Evolutionary conservation across 2,329 filamentous ascomycete genomes (phyloP), one percentile per base, ranked within the genome.

Genomic region (Grosmannia huntii): DNA sequence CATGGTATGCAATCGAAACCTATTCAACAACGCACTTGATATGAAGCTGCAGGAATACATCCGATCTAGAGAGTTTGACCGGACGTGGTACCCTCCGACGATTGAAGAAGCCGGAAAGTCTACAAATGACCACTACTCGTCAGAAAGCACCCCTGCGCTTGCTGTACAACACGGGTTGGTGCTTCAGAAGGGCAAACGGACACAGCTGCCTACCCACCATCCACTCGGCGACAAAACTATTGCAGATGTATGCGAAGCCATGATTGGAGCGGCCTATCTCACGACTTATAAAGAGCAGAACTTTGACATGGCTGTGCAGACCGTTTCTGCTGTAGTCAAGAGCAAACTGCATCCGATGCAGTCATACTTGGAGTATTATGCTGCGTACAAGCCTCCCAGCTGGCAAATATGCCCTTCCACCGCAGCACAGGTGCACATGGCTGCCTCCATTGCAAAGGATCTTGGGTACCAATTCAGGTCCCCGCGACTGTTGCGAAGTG

Each of bases 211-310:
- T 12, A 74, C 72, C 28, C 70, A 74, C 6, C 91, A 96, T 66
- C 74, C 73, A 0, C 78, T 99, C 2, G 85, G 84, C 0, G 88
- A 96, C 71, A 99, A 99, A 74, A 87, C 87, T 0, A 86, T 96
- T 65, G 92, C 94, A 4, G 94, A 97, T 70, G 90, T 97, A 0
- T 96, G 89, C 61, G 94, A 97, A 68, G 92, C 94, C 0, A 73
- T 96, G 59, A 97, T 99, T 53, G 94, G 92, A 6, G 94, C 92
- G 2, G 86, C 91, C 0, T 84, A 86, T 56, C 70, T 87, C 46
- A 78, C 76, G 0, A 71, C 71, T 4, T 66, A 70, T 44, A 65
- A 71, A 9, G 65, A 73, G 5, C 66, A 66, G 1, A 68, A 72
- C 59, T 78, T 84, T 65, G 78, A 85, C 66, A 68, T 81, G 67